Base-by-base conservation (phyloP, 202 grass and related monocot species). In the Cymbopogon flexuosus region DNA sequence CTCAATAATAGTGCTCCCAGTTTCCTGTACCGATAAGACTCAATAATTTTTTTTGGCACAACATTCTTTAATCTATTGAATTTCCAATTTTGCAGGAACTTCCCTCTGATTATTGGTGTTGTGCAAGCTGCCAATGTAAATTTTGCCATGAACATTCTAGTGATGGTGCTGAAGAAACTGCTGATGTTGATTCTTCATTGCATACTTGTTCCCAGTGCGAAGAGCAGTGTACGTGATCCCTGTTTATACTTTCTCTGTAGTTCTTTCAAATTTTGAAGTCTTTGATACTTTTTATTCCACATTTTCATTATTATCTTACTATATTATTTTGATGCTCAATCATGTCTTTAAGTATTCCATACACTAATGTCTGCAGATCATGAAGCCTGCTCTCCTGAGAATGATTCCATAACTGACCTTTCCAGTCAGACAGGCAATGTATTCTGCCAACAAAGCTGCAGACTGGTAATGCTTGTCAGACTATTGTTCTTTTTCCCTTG, bases 71-170 rank as follows among this genome's bases (percentile, higher is more conserved):
- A 85, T 21, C 27, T 40, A 21, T 65, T n/a, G 41, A 69, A 10
- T 23, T 68, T 87, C 77, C 39, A 41, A 84, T 83, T 72, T 66
- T 93, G 46, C 81, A 96, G 96, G 91, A 69, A 71, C 90, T 96
- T 84, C 96, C 96, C 34, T 75, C 92, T 84, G 96, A 93, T 56
- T 85, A 96, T 34, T 99, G 96, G 96, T 81, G 86, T 45, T 99
- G 96, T 75, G 73, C 84, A 65, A 95, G 96, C 70, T 99, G 96
- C 52, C 90, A 74, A 3, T 99, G 96, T 91, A 90, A 85, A 77
- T 99, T 95, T 87, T 99, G 96, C 86, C 84, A 79, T 68, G 87
- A 76, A 62, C 77, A 87, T 79, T 89, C 84, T 81, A 75, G 34
- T 70, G 69, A 34, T 43, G 79, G 79, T 64, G 36, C 59, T 80